Base-by-base conservation (phyloP, 345 rosid species). In the Erysimum cheiranthoides region DNA sequence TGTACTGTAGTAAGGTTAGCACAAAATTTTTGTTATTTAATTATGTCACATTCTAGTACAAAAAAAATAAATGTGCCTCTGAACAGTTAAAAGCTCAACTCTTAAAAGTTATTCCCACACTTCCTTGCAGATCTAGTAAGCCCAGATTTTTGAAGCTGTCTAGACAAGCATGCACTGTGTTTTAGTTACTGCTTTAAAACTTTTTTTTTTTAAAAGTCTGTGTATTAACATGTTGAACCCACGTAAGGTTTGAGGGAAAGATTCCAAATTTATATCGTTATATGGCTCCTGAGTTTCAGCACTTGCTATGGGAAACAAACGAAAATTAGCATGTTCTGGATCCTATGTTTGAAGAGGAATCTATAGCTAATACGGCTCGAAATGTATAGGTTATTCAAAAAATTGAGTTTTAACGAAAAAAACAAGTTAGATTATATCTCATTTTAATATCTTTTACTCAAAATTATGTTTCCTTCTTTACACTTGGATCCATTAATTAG, bases 401-500 rank as follows among this genome's bases (percentile, higher is more conserved):
- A n/a, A 8, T 32, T n/a, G 39, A 31, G 39, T 56, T 31, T 53
- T 12, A 6, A 28, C 10, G 7, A 31, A 8, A 53, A 28, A 14
- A 1, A 11, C 3, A 54, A 53, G 59, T 17, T 54, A 8, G 10
- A 34, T 32, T 34, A 58, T 13, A 35, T 16, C 5, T 17, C 28
- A 59, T 30, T 56, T 56, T 14, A 40, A 10, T 14, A 45, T 45
- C 42, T 45, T 13, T 40, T 3, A 61, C 51, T 28, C 16, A 39
- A 27, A 31, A 18, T 56, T 65, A 56, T 8, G 2, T 32, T 32
- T 56, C 14, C 38, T 1, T n/a, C n/a, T n/a, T 43, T 53, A 53
- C 39, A 17, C 52, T 52, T 34, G 54, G 70, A 63, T 63, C 70
- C 66, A 56, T 32, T 47, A 38, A 16, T 43, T 40, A 43, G 49